phyloP scores from a whole-genome alignment of 768 basidiomycete species.

The Trametes sanguinea region DNA sequence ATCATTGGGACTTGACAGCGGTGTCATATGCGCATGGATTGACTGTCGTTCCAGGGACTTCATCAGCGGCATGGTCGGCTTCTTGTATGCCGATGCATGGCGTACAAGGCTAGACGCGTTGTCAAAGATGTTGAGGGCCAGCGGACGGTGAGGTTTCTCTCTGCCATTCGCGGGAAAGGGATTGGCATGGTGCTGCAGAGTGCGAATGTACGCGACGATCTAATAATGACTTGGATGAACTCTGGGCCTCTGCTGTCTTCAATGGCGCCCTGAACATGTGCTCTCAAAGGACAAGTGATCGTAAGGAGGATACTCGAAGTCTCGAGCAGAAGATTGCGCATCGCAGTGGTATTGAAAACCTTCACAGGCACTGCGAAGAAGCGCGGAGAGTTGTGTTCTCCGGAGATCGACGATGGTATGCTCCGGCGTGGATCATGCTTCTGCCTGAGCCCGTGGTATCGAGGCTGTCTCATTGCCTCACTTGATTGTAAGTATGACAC shows the following conservation, averaged over 20 bases:
- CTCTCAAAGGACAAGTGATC: neutral
- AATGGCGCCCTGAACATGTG: neutral
- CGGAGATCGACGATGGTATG: too few relatives aligned
- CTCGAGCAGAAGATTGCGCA: too few relatives aligned
- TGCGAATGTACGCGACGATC: conserved; percentile 20
- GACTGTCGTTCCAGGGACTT: conserved; percentile 44
- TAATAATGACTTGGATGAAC: conserved; percentile 16
- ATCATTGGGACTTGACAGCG: conserved; percentile 15
- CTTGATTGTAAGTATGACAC: too few relatives aligned
- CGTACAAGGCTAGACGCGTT: conserved; percentile 44
- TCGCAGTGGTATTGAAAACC: too few relatives aligned
- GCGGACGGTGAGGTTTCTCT: conserved; percentile 29
- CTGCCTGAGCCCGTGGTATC: neutral
- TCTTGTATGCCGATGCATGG: conserved; percentile 54
- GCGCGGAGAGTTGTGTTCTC: too few relatives aligned
- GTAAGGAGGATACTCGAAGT: too few relatives aligned
- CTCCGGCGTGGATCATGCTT: too few relatives aligned
- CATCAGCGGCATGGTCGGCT: conserved; percentile 48
- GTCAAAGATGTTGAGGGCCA: conserved; percentile 41
- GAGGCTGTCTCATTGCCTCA: neutral
- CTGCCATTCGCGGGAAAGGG: neutral
- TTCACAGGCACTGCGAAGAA: too few relatives aligned
- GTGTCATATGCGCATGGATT: neutral
- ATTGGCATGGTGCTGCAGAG: conserved; percentile 9
- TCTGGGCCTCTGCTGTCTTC: neutral